These are phyloP conservation scores for Murraya paniculata DNA, from an alignment of 345 rosid genomes.

Conservation along the genomic window DNA sequence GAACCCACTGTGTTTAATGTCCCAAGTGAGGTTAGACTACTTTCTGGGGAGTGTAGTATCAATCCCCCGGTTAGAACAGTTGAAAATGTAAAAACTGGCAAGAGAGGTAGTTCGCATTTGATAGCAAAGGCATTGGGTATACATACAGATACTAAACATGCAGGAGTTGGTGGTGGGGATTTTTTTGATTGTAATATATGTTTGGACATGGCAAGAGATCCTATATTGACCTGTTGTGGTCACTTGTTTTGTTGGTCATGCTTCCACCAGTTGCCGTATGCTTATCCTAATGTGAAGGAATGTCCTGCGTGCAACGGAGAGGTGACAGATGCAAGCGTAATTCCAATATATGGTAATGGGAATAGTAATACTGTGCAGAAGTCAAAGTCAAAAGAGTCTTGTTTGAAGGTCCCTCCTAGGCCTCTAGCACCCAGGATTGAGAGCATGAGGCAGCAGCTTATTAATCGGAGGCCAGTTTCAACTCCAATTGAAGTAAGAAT, in stretches of 20 bases:
- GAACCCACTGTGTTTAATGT: slow-evolving; percentile 21
- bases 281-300: slow-evolving; percentile 38
- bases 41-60: slow-evolving; percentile 11
- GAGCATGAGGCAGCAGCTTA: slow-evolving; percentile 44
- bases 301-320: slow-evolving; percentile 52
- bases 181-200: slow-evolving; percentile 57
- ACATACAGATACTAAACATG: slow-evolving; percentile 22
- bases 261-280: slow-evolving; percentile 44
- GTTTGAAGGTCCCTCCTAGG: slow-evolving; percentile 47
- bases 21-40: slow-evolving; percentile 12
- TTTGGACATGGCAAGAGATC: slow-evolving; percentile 47
- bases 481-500: slow-evolving; percentile 33
- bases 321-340: slow-evolving; percentile 41
- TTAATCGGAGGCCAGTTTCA: slow-evolving; percentile 27
- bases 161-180: slow-evolving; percentile 25
- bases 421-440: slow-evolving; percentile 56
- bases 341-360: slow-evolving; percentile 60
- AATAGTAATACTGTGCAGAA: slow-evolving; percentile 14
- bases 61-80: slow-evolving; percentile 26
- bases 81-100: slow-evolving; percentile 24
- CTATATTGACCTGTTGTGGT: slow-evolving; percentile 66
- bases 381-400: slow-evolving; percentile 32
- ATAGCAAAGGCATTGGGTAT: slow-evolving; percentile 50
- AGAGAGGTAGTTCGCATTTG: slow-evolving; percentile 30
- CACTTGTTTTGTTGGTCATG: slow-evolving; percentile 80